These are phyloP conservation scores for Tylopilus intermedius DNA, from an alignment of 768 basidiomycete genomes.

Conservation along the genomic window DNA sequence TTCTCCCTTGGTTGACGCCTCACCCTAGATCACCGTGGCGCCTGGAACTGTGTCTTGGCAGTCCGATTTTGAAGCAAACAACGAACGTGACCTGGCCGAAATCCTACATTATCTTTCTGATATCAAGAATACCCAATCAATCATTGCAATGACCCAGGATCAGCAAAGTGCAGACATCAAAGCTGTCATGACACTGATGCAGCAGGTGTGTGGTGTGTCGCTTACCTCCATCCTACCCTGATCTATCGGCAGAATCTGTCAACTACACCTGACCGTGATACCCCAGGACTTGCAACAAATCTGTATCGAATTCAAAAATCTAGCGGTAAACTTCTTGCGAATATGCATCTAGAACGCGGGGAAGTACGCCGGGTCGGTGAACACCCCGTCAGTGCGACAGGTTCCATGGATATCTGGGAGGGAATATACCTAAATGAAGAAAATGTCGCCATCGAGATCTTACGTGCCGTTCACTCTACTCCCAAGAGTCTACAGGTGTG, in stretches of 20 bases:
- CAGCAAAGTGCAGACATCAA: slow-evolving; percentile 34
- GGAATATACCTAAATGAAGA: slow-evolving; percentile 50
- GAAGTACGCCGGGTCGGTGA: slow-evolving; percentile 49
- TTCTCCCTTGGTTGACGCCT: slow-evolving; percentile 6
- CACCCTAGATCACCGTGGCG: slow-evolving; percentile 39
- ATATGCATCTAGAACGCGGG: slow-evolving; percentile 46
- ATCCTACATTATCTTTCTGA: slow-evolving; percentile 41
- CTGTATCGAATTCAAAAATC: slow-evolving; percentile 45
- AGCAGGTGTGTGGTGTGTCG: slow-evolving; percentile 33
- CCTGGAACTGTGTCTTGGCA: slow-evolving; percentile 50
- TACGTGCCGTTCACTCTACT: slow-evolving; percentile 47
- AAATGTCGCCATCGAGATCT: slow-evolving; percentile 53
- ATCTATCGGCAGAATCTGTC: slow-evolving; percentile 22
- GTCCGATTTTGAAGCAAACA: slow-evolving; percentile 35
- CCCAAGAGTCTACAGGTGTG: slow-evolving; percentile 42
- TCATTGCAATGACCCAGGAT: slow-evolving; percentile 31
- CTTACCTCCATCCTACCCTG: neutral
- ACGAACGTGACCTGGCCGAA: slow-evolving; percentile 40
- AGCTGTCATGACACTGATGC: slow-evolving; percentile 47
- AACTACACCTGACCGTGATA: slow-evolving; percentile 17
- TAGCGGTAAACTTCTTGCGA: slow-evolving; percentile 43
- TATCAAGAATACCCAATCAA: slow-evolving; percentile 37
- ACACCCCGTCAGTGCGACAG: slow-evolving; percentile 47
- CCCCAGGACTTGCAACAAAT: slow-evolving; percentile 44
- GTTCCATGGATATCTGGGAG: slow-evolving; percentile 53